Evolutionary conservation across 2,329 filamentous ascomycete genomes (phyloP), one percentile per base, ranked within the genome.

Genomic region (Onygenales sp.): DNA sequence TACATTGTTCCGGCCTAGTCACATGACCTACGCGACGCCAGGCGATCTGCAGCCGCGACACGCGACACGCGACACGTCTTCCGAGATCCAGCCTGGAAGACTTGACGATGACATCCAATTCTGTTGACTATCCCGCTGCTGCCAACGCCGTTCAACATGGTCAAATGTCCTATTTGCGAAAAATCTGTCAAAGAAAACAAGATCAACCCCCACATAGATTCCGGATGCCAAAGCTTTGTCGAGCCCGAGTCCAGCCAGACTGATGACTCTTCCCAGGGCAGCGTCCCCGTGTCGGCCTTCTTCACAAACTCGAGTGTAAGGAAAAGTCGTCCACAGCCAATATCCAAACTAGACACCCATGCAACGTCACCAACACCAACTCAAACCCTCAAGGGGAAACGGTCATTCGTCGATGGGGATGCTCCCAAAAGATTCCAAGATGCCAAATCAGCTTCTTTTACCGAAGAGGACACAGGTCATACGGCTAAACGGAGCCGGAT

Each of bases 121-220:
- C 32, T 48, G 33, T 38, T 17, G 21, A 36, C 35, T 14, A 21
- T 10, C 13, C 45, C 1, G 14, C 10, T 6, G 21, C 32, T 14
- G 14, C n/a, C 21, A 33, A 21, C 4, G n/a, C 41, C 13, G 41
- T 14, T 43, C 55, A 62, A 38, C 52, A 73, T 73, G 75, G 85
- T 92, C 63, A 78, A 81, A 62, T 93, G 89, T 65, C 89, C 89
- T 8, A 86, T 89, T 59, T 94, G 89, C 74, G 77, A 80, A 64
- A 84, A 85, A 63, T 74, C 77, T 54, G 88, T 93, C 63, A 85
- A 81, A 59, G 73, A 85, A 59, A 74, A 75, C 64, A 81, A 86
- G 60, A 97, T 97, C 76, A 97, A 97, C 72, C 78, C 79, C 60
- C 92, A 97, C 70, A 83, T 97, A 66, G 93, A 97, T 72, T 92